Percentiles rank a stretch among this genome's conserved stretches.
Evolutionary conservation across 2,329 filamentous ascomycete genomes (phyloP).

Genomic region (Microcyclospora tardicrescens): DNA sequence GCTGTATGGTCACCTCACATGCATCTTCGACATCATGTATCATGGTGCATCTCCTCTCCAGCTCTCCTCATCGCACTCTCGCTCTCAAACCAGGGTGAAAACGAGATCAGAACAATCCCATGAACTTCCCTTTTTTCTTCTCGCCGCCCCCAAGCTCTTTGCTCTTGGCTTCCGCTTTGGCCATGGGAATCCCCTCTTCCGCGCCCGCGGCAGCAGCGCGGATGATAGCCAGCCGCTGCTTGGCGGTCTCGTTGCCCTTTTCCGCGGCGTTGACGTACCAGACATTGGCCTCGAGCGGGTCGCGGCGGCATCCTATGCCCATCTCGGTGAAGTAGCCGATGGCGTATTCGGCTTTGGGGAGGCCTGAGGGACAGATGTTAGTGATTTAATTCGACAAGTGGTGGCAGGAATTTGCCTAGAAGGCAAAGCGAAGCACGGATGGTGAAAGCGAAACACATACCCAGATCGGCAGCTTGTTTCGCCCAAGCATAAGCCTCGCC

Average conservation of each 20-base stretch:
- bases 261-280: constrained; percentile 97
- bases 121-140: constrained; percentile 16
- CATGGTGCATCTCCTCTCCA: no score
- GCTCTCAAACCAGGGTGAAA: no score
- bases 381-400: constrained; percentile 2
- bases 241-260: constrained; percentile 78
- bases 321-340: constrained; percentile 97
- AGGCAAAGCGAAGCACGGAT: background rate
- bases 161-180: constrained; percentile 18
- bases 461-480: constrained; percentile 67
- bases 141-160: constrained; percentile 17
- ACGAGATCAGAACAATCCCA: constrained; percentile 16
- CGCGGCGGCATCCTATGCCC: constrained; percentile 88
- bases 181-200: constrained; percentile 23
- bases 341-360: constrained; percentile 69
- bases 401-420: background rate
- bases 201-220: constrained; percentile 58
- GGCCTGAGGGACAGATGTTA: constrained; percentile 29
- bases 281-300: constrained; percentile 91
- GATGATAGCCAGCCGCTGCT: constrained; percentile 75
- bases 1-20: no score
- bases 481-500: constrained; percentile 97
- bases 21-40: no score
- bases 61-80: no score
- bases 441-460: constrained; percentile 41